These are phyloP conservation scores for Hippophae tibetana DNA, from an alignment of 306 rosid species.

Conservation along the genomic window DNA sequence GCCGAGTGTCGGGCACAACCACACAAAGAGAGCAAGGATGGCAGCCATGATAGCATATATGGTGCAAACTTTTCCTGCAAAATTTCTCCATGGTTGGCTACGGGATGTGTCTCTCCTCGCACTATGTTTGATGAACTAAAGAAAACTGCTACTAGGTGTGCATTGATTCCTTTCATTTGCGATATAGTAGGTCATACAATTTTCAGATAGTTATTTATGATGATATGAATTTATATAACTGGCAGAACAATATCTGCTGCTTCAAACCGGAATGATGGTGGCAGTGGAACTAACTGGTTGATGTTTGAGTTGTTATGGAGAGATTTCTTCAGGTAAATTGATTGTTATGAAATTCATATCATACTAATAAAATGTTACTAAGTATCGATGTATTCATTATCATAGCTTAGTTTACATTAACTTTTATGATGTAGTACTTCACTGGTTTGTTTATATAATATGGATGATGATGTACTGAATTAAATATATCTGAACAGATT, in stretches of 20 bases:
- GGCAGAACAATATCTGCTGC: slow-evolving; percentile 48
- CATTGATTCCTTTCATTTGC: slow-evolving; percentile 11
- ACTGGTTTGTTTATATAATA: background rate
- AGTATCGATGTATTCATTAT: background rate
- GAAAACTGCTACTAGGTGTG: slow-evolving; percentile 62
- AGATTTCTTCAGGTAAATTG: slow-evolving; percentile 90
- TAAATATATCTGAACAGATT: slow-evolving; percentile 36
- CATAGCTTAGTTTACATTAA: background rate
- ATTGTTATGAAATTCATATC: background rate
- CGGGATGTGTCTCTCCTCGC: slow-evolving; percentile 97
- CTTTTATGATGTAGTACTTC: background rate
- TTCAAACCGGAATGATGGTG: slow-evolving; percentile 43
- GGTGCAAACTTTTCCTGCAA: slow-evolving; percentile 97
- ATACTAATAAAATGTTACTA: background rate
- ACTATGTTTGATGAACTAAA: slow-evolving; percentile 71
- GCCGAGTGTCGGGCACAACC: slow-evolving; percentile 81
- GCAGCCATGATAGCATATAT: slow-evolving; percentile 51
- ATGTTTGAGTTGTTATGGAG: slow-evolving; percentile 89
- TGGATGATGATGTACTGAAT: background rate
- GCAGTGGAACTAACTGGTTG: slow-evolving; percentile 76
- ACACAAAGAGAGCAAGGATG: slow-evolving; percentile 45
- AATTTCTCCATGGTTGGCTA: slow-evolving; percentile 92
- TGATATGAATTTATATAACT: slow-evolving; percentile 10
- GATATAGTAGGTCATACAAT: background rate
- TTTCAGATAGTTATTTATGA: slow-evolving; percentile 15